Evolutionary conservation across 2,329 filamentous ascomycete species (phyloP).

Genomic region (Aspergillus sp.): DNA sequence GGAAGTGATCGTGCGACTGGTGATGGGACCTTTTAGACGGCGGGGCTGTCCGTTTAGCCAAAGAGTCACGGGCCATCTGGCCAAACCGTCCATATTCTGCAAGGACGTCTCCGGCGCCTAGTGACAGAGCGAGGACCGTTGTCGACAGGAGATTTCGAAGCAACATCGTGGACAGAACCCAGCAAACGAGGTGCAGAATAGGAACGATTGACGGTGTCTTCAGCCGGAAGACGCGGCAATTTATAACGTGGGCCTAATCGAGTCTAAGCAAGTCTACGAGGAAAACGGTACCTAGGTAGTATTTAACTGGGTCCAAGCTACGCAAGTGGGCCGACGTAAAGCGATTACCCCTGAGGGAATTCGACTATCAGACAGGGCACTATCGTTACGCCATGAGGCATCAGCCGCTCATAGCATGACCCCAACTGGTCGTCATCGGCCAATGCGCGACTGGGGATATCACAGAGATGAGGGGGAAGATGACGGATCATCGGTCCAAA

Average conservation of each 20-base stretch:
- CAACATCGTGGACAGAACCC: slow-evolving; percentile 19
- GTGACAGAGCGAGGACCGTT: slow-evolving; percentile 19
- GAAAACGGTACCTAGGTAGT: too few species aligned
- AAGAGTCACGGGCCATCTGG: slow-evolving; percentile 20
- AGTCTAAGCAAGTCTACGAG: too few species aligned
- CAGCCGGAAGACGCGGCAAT: too few species aligned
- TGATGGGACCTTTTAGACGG: slow-evolving; percentile 8
- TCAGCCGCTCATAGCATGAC: too few species aligned
- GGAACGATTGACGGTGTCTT: too few species aligned
- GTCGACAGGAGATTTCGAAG: slow-evolving; percentile 24
- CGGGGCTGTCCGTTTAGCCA: slow-evolving; percentile 18
- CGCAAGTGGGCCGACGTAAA: too few species aligned
- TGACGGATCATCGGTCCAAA: neutral
- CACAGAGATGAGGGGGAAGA: neutral
- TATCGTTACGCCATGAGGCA: too few species aligned
- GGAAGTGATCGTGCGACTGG: slow-evolving; percentile 20
- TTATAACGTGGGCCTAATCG: too few species aligned
- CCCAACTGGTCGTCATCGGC: neutral
- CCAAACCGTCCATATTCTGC: slow-evolving; percentile 26
- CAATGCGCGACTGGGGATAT: neutral
- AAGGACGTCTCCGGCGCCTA: slow-evolving; percentile 18
- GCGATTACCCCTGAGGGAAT: too few species aligned
- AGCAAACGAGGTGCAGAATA: neutral
- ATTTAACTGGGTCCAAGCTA: too few species aligned
- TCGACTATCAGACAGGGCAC: too few species aligned